These are phyloP conservation scores for Diaporthe nobilis DNA, from an alignment of 2,329 filamentous ascomycete species.

Conservation along the genomic window DNA sequence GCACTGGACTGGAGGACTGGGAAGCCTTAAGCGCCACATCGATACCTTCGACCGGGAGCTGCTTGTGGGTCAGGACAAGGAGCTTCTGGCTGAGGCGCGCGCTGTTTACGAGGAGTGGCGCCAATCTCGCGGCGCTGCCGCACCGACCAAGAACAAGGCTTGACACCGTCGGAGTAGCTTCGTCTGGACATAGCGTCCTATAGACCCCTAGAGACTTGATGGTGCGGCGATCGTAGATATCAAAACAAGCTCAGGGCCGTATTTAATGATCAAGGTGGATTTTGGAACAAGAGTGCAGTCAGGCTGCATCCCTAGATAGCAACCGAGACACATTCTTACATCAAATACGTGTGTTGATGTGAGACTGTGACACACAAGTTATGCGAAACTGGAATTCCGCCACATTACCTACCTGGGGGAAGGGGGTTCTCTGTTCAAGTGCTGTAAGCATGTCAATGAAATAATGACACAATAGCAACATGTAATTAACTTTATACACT, in stretches of 20 bases:
- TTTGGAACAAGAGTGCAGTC: not conserved
- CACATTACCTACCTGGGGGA: too few species aligned
- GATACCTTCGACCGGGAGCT: not conserved
- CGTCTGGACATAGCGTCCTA: not conserved
- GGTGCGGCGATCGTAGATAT: not conserved
- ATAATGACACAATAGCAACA: too few species aligned
- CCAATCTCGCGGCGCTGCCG: rapidly evolving
- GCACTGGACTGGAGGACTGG: not conserved
- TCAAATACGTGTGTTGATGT: not conserved
- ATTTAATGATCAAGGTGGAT: too few species aligned
- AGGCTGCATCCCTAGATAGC: not conserved
- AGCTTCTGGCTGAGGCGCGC: not conserved
- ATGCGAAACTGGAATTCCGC: not conserved
- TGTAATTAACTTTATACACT: too few species aligned
- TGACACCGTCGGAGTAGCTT: not conserved
- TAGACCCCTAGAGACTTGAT: not conserved
- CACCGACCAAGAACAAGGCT: not conserved
- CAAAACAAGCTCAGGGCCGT: too few species aligned
- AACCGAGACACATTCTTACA: not conserved
- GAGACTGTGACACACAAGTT: not conserved
- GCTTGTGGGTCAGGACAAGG: not conserved
- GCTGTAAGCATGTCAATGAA: too few species aligned
- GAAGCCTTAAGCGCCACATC: not conserved
- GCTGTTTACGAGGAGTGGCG: not conserved
- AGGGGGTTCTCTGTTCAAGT: too few species aligned